Evolutionary conservation across 805 yeast species (phyloP), one percentile per base, ranked within the genome.

Genomic region (Wickerhamiella dianesei): DNA sequence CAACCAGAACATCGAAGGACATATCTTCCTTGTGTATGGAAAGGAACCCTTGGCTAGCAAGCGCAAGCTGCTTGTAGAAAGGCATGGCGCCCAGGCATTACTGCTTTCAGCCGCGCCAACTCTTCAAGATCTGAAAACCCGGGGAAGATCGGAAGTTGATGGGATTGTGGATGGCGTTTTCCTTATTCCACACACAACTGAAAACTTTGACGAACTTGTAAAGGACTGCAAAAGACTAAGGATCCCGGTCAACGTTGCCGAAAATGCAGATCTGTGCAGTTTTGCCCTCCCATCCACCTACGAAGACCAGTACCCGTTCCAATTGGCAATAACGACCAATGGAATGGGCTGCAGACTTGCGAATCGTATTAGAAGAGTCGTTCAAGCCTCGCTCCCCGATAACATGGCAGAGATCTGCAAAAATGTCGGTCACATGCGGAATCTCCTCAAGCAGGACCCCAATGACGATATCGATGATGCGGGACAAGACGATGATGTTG

Each of bases 281-380:
- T 88, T 88, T 60, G 76, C 89, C 0, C 62, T 86, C 46, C 67
- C 86, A 19, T 82, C 96, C 0, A 76, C 88, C 0, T 76, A 74
- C 58, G 65, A 69, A 2, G 77, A 79, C 48, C 47, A 48, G 3
- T 92, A 94, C 4, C 77, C 74, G 44, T 77, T 88, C 63, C 89
- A 83, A 61, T 54, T 88, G 45, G 94, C 95, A 0, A 76, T 88
- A 8, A 77, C 89, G 2, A 88, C 96, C 0, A 75, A 79, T 21
- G 94, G 95, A 0, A 82, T 82, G 64, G 96, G 96, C 3, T 88
- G 96, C 65, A 76, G 85, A 44, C 67, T 88, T 44, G 94, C 95
- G 1, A 75, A 79, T 46, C 71, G 95, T 55, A 73, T 88, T 55
- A 82, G 79, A 56, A 68, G 96, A 52, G 94, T 83, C 50, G 75